phyloP scores from a whole-genome alignment of 805 yeast genomes.

The Torulaspora microellipsoides region DNA sequence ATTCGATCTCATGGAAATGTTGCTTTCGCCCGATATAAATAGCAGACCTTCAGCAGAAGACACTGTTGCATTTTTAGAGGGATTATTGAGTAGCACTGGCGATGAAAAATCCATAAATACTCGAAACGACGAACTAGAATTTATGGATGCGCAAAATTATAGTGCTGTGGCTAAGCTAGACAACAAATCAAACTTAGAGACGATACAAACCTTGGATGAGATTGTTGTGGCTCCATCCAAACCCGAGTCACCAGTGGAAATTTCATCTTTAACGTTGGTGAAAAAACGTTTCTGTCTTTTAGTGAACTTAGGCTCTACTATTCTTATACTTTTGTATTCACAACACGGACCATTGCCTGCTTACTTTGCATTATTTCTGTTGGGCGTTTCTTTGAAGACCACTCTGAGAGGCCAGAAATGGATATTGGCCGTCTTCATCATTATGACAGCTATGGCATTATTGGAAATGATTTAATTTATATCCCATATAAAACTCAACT shows the following conservation, averaged over 20 bases:
- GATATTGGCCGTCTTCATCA: not conserved
- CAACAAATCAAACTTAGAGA: not conserved
- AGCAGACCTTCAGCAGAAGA: slow-evolving; percentile 43
- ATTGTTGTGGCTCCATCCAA: no score
- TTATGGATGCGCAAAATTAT: not conserved
- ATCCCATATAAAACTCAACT: no score
- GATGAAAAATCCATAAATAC: not conserved
- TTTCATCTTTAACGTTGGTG: no score
- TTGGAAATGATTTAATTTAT: no score
- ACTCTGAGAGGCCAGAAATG: slow-evolving; percentile 7
- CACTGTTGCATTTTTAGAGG: slow-evolving; percentile 33
- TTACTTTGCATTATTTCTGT: slow-evolving; percentile 10
- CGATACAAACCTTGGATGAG: not conserved
- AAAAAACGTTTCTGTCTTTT: slow-evolving; percentile 5
- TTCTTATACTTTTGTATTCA: slow-evolving; percentile 1
- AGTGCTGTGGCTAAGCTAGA: no score
- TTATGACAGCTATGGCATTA: no score
- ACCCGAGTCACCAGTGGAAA: no score
- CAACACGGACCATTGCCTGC: slow-evolving; percentile 1
- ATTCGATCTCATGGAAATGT: slow-evolving; percentile 37
- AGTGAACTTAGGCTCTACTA: not conserved
- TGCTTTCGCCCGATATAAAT: slow-evolving; percentile 37
- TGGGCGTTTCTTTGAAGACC: slow-evolving; percentile 13
- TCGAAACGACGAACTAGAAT: slow-evolving; percentile 1
- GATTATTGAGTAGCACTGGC: slow-evolving; percentile 2